Conservation (phyloP, 768 basidiomycete genomes). For the Pulveroboletus sp. region DNA sequence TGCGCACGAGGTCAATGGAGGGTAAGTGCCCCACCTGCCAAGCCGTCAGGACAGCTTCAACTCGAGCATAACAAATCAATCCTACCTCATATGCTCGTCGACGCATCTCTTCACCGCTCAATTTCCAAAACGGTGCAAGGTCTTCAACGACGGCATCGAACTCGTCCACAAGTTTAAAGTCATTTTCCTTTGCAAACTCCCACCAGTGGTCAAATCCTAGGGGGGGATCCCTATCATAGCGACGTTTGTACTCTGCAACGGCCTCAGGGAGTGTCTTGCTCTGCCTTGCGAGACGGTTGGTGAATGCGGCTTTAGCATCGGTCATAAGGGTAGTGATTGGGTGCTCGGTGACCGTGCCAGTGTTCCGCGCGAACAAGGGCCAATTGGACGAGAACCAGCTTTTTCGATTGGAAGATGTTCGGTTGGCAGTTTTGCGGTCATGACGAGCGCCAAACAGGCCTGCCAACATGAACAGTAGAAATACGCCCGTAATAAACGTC, state of each 20-base stretch:
- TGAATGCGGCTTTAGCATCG: constrained; percentile 73
- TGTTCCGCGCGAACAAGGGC: constrained; percentile 13
- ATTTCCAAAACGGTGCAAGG: constrained; percentile 77
- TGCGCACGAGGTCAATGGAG: constrained; percentile 82
- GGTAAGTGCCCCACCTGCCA: constrained; percentile 69
- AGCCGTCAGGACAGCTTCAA: not conserved
- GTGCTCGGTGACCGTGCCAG: constrained; percentile 39
- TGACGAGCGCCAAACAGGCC: constrained; percentile 43
- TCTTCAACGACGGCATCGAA: constrained; percentile 79
- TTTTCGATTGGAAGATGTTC: not conserved
- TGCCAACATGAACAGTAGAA: constrained; percentile 46
- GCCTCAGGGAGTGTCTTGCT: constrained; percentile 77
- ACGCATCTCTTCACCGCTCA: constrained; percentile 70
- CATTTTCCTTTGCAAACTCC: constrained; percentile 65
- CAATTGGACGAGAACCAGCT: constrained; percentile 21
- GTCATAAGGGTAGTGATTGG: constrained; percentile 84
- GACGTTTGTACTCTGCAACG: constrained; percentile 71
- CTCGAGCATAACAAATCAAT: not conserved
- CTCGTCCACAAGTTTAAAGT: constrained; percentile 82
- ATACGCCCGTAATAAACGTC: constrained; percentile 38
- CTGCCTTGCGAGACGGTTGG: constrained; percentile 62
- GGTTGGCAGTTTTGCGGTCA: constrained; percentile 3
- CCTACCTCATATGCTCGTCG: constrained; percentile 53
- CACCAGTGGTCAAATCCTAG: constrained; percentile 92
- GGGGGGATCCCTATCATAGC: constrained; percentile 79